Conservation (phyloP, 768 basidiomycete species). For the Paxillus involutus region DNA sequence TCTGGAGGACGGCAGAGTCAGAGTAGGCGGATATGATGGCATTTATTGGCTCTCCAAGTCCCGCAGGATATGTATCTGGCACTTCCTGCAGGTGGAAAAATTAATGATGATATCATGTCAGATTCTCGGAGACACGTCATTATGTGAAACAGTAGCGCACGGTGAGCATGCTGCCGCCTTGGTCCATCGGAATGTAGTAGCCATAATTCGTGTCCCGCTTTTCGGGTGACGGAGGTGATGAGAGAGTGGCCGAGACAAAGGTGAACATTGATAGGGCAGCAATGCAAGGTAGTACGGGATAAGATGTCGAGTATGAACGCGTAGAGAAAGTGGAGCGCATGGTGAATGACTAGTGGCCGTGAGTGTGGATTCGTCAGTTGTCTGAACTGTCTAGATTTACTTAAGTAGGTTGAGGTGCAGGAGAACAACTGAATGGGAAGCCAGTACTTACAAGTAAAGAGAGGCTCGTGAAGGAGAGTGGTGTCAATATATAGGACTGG, state of each 20-base stretch:
- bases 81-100: constrained; percentile 41
- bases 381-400: not conserved
- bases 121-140: not conserved
- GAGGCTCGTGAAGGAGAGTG: constrained; percentile 3
- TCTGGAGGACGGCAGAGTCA: constrained; percentile 63
- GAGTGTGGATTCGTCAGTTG: not conserved
- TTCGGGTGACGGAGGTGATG: constrained; percentile 8
- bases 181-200: constrained; percentile 54
- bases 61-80: constrained; percentile 59
- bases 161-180: constrained; percentile 70
- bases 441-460: not conserved
- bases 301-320: not conserved
- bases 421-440: not conserved
- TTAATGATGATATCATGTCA: not conserved
- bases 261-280: constrained; percentile 6
- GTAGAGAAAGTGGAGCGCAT: constrained; percentile 1
- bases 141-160: constrained; percentile 42
- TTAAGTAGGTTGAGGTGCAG: not conserved
- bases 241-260: constrained; percentile 10
- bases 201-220: constrained; percentile 38
- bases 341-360: not conserved
- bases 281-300: constrained; percentile 5
- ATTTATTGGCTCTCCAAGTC: constrained; percentile 87
- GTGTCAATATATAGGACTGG: not conserved
- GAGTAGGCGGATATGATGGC: constrained; percentile 78